Conservation (phyloP, 148 eudicot genomes). For the Beta vulgaris region DNA sequence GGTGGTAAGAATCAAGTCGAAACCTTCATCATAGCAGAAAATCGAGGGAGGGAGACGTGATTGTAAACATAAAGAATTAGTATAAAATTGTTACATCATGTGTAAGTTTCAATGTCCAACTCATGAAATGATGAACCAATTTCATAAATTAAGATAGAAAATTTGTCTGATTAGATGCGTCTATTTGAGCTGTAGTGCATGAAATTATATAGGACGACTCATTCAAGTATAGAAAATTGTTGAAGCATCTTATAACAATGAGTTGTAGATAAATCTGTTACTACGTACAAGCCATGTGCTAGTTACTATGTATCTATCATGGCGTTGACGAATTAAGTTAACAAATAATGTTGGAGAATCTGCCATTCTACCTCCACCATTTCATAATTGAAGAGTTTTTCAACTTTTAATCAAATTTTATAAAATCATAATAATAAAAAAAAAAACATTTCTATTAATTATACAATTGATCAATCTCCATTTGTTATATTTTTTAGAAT, state of each 20-base stretch:
- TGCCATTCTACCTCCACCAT: not conserved
- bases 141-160: not conserved
- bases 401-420: too few relatives aligned
- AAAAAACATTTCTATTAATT: too few relatives aligned
- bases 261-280: not conserved
- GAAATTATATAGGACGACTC: not conserved
- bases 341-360: not conserved
- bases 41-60: not conserved
- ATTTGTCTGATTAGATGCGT: not conserved
- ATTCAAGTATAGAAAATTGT: not conserved
- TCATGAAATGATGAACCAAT: not conserved
- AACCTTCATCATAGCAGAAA: not conserved
- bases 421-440: too few relatives aligned
- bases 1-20: not conserved
- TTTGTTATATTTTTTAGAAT: too few relatives aligned
- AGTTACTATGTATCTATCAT: not conserved
- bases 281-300: not conserved
- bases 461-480: too few relatives aligned
- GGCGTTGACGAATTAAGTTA: not conserved
- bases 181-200: not conserved
- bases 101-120: slow-evolving; percentile 10
- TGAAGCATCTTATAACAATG: not conserved
- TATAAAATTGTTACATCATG: not conserved
- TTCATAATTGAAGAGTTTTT: too few relatives aligned
- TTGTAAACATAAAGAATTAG: not conserved